These are phyloP conservation scores for Glycine tomentella DNA, from an alignment of 306 rosid species.

Conservation along the genomic window DNA sequence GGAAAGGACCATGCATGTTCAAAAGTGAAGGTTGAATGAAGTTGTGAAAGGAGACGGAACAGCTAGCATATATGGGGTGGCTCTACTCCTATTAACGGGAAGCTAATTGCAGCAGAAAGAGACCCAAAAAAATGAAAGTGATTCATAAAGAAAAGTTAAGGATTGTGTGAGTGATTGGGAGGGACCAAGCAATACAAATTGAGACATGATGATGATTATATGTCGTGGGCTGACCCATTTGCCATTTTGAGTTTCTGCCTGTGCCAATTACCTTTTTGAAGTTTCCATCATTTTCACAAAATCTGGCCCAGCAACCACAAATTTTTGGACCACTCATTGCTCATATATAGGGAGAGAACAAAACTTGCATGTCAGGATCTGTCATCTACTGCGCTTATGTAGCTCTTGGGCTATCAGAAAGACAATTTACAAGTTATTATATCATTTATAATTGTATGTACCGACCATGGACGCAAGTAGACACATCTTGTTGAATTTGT, in stretches of 20 bases:
- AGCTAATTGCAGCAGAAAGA: conserved; percentile 17
- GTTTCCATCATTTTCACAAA: conserved; percentile 37
- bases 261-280: conserved; percentile 22
- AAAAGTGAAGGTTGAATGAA: too few species aligned
- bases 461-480: neutral
- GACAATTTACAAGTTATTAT: conserved; percentile 27
- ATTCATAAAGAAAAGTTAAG: conserved; percentile 3
- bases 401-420: conserved; percentile 45
- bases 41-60: conserved; percentile 14
- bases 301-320: neutral
- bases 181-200: neutral
- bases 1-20: neutral
- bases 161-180: neutral
- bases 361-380: conserved; percentile 39
- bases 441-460: neutral
- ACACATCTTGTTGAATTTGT: conserved; percentile 1
- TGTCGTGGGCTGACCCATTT: conserved; percentile 34
- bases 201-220: conserved; percentile 36
- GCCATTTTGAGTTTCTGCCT: conserved; percentile 16
- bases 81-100: conserved; percentile 11
- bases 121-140: conserved; percentile 14
- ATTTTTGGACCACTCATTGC: conserved; percentile 41
- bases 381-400: conserved; percentile 31
- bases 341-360: conserved; percentile 11
- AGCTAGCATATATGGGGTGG: neutral